These are phyloP conservation scores for Escovopsis sp. DNA, from an alignment of 2,329 filamentous ascomycete species.

Conservation along the genomic window DNA sequence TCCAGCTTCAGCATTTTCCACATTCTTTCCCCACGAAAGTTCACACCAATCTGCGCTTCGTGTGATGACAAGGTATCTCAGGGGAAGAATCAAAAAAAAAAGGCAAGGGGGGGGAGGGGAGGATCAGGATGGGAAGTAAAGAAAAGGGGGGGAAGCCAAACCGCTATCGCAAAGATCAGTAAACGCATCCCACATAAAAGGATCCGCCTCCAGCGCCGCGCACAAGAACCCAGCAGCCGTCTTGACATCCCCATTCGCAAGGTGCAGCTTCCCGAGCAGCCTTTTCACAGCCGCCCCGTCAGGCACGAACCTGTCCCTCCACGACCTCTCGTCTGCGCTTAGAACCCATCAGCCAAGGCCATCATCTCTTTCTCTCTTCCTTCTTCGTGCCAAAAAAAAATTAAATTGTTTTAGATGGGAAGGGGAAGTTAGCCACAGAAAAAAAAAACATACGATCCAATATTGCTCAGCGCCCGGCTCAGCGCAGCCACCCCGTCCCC, in stretches of 20 bases:
- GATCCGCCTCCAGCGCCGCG: conserved; percentile 7
- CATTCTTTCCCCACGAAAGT: neutral
- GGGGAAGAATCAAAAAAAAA: too few species aligned
- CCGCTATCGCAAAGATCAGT: conserved; percentile 10
- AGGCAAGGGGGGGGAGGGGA: too few species aligned
- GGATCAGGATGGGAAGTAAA: too few species aligned
- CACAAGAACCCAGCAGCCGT: conserved; percentile 6
- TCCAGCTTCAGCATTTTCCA: neutral
- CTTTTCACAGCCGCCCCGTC: neutral
- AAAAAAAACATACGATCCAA: neutral
- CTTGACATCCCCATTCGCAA: conserved; percentile 8
- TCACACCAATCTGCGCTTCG: too few species aligned
- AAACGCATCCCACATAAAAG: conserved; percentile 12
- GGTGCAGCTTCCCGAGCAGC: neutral
- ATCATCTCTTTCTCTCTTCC: too few species aligned
- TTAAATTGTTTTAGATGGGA: too few species aligned
- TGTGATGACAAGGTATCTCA: too few species aligned
- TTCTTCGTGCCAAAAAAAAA: too few species aligned
- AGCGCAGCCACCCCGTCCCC: neutral
- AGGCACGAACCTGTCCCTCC: neutral
- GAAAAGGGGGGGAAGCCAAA: neutral
- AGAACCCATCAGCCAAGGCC: neutral
- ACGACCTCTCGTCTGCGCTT: neutral
- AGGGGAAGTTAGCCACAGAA: too few species aligned
- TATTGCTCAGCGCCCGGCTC: neutral